These are phyloP conservation scores for Tritrichomonas foetus DNA, from an alignment of 208 protist species.

Conservation along the genomic window DNA sequence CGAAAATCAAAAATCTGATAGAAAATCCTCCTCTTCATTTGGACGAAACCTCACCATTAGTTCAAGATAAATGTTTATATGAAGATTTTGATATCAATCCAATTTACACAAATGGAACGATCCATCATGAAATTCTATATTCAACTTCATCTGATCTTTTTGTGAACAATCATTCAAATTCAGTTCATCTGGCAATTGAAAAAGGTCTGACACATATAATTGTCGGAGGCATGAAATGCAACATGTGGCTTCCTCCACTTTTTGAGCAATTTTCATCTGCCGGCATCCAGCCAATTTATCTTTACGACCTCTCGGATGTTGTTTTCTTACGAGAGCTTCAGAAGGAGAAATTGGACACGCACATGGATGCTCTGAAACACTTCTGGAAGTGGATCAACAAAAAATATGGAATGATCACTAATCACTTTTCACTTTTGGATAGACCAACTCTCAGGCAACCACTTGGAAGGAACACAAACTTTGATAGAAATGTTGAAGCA, in stretches of 20 bases:
- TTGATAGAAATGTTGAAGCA: not conserved
- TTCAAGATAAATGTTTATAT: slow-evolving; percentile 28
- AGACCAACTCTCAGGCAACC: not conserved
- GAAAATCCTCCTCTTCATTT: not conserved
- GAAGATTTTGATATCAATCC: not conserved
- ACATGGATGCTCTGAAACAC: not conserved
- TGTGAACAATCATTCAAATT: not conserved
- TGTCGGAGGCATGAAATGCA: slow-evolving; percentile 4
- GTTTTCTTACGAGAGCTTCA: not conserved
- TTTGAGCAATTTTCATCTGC: not conserved
- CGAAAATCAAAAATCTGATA: not conserved
- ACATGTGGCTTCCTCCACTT: not conserved
- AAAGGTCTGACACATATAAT: not conserved
- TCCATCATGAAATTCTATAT: slow-evolving; percentile 37
- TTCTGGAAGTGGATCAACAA: not conserved
- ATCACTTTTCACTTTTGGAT: not conserved
- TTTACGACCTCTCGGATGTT: slow-evolving; percentile 38
- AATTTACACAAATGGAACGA: not conserved
- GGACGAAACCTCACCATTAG: not conserved
- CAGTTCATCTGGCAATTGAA: not conserved
- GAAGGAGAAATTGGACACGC: not conserved
- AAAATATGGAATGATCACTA: not conserved
- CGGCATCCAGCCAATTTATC: not conserved
- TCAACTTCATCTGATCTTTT: not conserved
- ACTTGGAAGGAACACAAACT: not conserved